A percentile compares a stretch with the other conserved stretches of the same genome.
These are phyloP conservation scores for Fraxinus anomala DNA, from an alignment of 257 asterid species.

Conservation along the genomic window DNA sequence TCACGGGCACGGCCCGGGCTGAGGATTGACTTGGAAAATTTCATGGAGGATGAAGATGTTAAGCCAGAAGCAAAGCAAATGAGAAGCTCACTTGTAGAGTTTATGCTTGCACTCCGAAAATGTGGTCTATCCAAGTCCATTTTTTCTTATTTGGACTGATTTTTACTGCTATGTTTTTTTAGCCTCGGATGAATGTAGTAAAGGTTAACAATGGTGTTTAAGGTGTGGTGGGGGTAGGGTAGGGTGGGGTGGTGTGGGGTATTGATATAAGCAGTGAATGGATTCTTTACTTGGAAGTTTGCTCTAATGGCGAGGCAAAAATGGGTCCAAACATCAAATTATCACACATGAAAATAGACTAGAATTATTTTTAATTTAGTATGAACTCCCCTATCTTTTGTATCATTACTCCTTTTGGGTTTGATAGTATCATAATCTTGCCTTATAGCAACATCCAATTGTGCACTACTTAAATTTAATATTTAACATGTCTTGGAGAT, in stretches of 20 bases:
- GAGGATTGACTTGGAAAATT: constrained; percentile 47
- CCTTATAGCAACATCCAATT: neutral
- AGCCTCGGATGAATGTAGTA: neutral
- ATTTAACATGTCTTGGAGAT: too few species aligned
- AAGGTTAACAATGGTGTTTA: neutral
- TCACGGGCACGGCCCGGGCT: constrained; percentile 62
- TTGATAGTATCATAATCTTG: neutral
- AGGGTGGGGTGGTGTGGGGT: neutral
- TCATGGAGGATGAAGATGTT: constrained; percentile 50
- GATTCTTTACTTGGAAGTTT: neutral
- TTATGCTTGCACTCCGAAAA: neutral
- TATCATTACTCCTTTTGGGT: neutral
- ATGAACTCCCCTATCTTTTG: neutral
- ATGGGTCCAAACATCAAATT: neutral
- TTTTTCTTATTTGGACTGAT: neutral
- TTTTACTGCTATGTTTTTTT: neutral
- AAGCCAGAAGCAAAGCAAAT: constrained; percentile 6
- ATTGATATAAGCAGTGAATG: neutral
- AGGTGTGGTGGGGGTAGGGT: neutral
- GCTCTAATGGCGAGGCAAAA: neutral
- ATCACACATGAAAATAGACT: neutral
- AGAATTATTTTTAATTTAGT: neutral
- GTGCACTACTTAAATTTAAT: too few species aligned
- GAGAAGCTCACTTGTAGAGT: neutral
- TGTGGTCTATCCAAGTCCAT: constrained; percentile 7